Percentiles rank a stretch among this genome's conserved stretches.
phyloP scores from a whole-genome alignment of 1,139 yeast genomes.

The Lodderomyces elongisporus region DNA sequence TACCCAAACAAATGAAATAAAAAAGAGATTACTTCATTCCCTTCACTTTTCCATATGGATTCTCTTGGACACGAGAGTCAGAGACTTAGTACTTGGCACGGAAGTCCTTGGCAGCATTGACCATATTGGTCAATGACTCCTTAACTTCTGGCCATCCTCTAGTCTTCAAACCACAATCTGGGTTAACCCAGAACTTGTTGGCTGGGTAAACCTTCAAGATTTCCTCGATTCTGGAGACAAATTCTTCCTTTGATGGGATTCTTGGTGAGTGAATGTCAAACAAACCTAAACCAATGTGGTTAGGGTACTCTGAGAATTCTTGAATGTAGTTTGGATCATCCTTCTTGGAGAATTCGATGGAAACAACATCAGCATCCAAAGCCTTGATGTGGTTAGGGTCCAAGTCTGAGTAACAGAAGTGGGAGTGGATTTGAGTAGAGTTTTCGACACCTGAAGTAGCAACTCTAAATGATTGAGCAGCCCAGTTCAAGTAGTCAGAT shows the following conservation, averaged over 20 bases:
- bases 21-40: not conserved
- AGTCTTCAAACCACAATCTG: conserved; percentile 99
- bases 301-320: conserved; percentile 97
- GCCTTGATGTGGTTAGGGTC: conserved; percentile 99
- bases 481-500: conserved; percentile 95
- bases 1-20: too few relatives aligned
- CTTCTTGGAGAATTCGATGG: conserved; percentile 99
- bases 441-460: conserved; percentile 97
- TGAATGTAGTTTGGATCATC: conserved; percentile 96
- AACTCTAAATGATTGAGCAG: conserved; percentile 99
- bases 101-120: conserved; percentile 95
- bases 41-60: not conserved
- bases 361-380: conserved; percentile 98
- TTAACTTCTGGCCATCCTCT: conserved; percentile 91
- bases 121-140: conserved; percentile 93
- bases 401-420: conserved; percentile 99
- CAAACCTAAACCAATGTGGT: conserved; percentile 98
- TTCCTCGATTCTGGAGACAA: conserved; percentile 86
- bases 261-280: conserved; percentile 99
- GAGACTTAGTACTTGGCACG: conserved; percentile 52
- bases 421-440: conserved; percentile 97
- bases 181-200: conserved; percentile 99
- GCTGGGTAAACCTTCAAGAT: conserved; percentile 97
- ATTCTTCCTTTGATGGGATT: conserved; percentile 96
- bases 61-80: not conserved